phyloP scores from a whole-genome alignment of 257 asterid genomes.

The Striga asiatica region DNA sequence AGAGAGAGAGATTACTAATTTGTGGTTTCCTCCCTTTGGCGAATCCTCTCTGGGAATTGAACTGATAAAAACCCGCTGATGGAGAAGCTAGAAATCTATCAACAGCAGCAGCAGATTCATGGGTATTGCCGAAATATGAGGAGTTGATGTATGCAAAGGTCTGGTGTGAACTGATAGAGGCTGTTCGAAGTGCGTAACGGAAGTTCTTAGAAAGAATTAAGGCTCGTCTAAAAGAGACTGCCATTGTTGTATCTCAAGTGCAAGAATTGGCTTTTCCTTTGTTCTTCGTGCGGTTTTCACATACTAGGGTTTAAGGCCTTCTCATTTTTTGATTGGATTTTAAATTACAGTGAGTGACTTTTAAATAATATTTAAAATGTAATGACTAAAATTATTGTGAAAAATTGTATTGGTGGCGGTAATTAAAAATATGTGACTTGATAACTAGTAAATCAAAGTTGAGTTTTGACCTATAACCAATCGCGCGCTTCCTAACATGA shows the following conservation, averaged over 20 bases:
- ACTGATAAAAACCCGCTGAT: conserved; percentile 13
- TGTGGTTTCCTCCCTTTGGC: conserved; percentile 67
- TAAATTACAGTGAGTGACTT: no score
- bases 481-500: no score
- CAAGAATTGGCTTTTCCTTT: conserved; percentile 4
- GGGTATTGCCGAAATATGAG: conserved; percentile 17
- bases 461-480: no score
- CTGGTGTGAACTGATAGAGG: conserved; percentile 26
- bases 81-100: conserved; percentile 16
- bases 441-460: no score
- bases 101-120: conserved; percentile 15
- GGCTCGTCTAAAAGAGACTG: conserved; percentile 47
- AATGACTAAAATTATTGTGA: no score
- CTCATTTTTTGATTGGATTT: no score
- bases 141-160: conserved; percentile 19
- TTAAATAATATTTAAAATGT: no score
- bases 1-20: conserved; percentile 18
- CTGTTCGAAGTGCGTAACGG: conserved; percentile 26
- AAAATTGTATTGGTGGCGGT: no score
- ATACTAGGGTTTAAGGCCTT: conserved; percentile 10
- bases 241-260: conserved; percentile 31
- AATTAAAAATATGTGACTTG: no score
- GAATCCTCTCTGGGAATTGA: conserved; percentile 42
- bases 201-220: conserved; percentile 28
- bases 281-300: neutral